Base-by-base conservation (phyloP, 2,329 filamentous ascomycete genomes). In the Myotisia sp. region DNA sequence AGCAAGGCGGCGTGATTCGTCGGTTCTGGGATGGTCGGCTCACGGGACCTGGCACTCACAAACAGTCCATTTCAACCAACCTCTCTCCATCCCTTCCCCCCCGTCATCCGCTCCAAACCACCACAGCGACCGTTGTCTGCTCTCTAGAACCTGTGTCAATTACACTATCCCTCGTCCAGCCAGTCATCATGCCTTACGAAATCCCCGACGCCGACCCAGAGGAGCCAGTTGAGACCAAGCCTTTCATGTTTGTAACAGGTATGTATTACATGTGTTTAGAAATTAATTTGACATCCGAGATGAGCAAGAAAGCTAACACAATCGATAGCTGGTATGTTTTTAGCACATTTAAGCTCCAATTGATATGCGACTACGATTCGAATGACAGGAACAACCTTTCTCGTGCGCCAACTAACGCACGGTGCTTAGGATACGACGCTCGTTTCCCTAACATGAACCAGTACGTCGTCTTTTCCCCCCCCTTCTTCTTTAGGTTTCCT, bases 171-270 rank as follows among this genome's bases (percentile, higher is more conserved):
- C n/a, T n/a, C n/a, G 53, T 47, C 49, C 39, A 41, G 41, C 42
- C 45, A 46, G 64, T 64, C 73, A 86, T 67, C 53, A 98, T 98
- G 87, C 79, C 85, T 62, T 83, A 92, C 9, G 35, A 41, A 67
- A 64, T 64, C 53, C 60, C 62, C 45, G 56, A 61, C 47, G 54
- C 52, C 40, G 79, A 82, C 47, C 59, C 63, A 55, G 82, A 82
- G 58, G 78, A 83, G 56, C 70, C 74, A 58, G 75, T 75, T 58
- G 81, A 92, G 63, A 94, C 86, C 68, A 98, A 94, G 78, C 92
- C 92, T 65, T 98, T 98, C 80, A 98, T 98, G 81, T 95, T 95
- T 70, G 90, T 95, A 58, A 95, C 87, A 69, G 87, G 86, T 93
- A 74, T 64, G 83, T 62, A 18, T 28, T 43, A 40, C 36, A n/a